phyloP scores from a whole-genome alignment of 2,329 filamentous ascomycete species.

The Aspergillus aculeatus region DNA sequence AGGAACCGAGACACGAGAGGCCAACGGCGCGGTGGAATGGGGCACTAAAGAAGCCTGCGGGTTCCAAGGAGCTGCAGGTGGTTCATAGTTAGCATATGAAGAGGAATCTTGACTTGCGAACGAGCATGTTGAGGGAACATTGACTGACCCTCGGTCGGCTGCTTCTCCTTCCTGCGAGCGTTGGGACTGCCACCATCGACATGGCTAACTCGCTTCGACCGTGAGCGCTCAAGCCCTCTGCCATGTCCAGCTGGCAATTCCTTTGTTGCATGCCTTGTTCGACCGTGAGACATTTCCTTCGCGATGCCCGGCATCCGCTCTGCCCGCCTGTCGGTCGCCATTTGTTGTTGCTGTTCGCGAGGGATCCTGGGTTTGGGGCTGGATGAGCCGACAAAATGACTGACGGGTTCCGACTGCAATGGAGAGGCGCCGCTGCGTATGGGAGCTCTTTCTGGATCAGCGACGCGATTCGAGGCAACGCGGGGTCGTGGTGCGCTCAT shows the following conservation, averaged over 20 bases:
- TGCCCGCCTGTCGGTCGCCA: slow-evolving; percentile 39
- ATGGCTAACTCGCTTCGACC: slow-evolving; percentile 28
- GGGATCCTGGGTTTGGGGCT: slow-evolving; percentile 33
- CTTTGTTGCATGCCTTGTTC: slow-evolving; percentile 59
- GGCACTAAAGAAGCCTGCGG: slow-evolving; percentile 75
- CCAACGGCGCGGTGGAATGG: slow-evolving; percentile 69
- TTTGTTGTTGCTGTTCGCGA: slow-evolving; percentile 34
- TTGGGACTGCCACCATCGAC: slow-evolving; percentile 26
- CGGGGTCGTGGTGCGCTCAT: slow-evolving; percentile 41
- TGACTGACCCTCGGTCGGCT: slow-evolving; percentile 31
- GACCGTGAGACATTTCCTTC: slow-evolving; percentile 61
- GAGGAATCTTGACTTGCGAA: not conserved
- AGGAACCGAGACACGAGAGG: slow-evolving; percentile 63
- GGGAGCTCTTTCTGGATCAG: slow-evolving; percentile 30
- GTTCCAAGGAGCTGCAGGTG: slow-evolving; percentile 61
- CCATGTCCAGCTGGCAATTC: slow-evolving; percentile 35
- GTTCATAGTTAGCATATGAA: slow-evolving; percentile 17
- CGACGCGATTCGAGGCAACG: slow-evolving; percentile 42
- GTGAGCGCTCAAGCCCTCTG: slow-evolving; percentile 31
- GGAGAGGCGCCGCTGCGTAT: slow-evolving; percentile 32
- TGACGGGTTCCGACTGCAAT: slow-evolving; percentile 31
- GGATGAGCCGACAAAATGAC: slow-evolving; percentile 32
- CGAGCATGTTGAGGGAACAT: not conserved
- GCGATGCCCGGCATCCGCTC: slow-evolving; percentile 55
- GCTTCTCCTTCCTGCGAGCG: slow-evolving; percentile 35